Evolutionary conservation across 768 basidiomycete species (phyloP), one percentile per base, ranked within the genome.

Genomic region (Austroboletus festivus): DNA sequence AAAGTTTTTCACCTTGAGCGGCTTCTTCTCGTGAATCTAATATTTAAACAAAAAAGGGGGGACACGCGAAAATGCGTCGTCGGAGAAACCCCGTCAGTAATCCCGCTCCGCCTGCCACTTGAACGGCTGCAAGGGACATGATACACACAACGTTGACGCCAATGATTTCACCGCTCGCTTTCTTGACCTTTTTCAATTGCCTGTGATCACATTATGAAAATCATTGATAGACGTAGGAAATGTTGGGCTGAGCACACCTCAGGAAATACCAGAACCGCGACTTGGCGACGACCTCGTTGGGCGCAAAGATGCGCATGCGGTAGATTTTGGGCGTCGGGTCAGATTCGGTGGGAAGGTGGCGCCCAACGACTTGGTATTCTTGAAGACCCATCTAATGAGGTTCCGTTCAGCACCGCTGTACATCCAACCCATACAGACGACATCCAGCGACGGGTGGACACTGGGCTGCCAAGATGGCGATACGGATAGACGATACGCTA

Each of bases 241-340:
- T 28, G 28, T 28, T 6, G 28, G 28, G 15, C 26, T 12, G 15
- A 37, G 60, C 83, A 60, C 55, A 88, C 88, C 87, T 85, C 52
- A 99, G 78, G 84, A 95, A 99, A 77, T 97, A 97, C 95, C 96
- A 98, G 87, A 96, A 99, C 51, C 95, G 86, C 43, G 92, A 95
- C 79, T 99, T 98, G 62, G 96, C 95, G 64, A 99, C 93, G 58
- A 97, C 93, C 55, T 96, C 92, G 70, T 97, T 97, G 57, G 93
- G 92, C 57, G 96, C 93, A 68, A 98, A 99, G 67, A 98, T 96
- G 72, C 95, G 88, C 95, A 97, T 97, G 63, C 95, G 89, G 81
- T 90, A 97, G 73, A 98, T 94, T 83, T 98, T 97, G 53, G 96
- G 96, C 52, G 80, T 89, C 47, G 92, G 91, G 57, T 96, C 90